These are phyloP conservation scores for Mariannaea elegans DNA, from an alignment of 2,329 filamentous ascomycete genomes.

Conservation along the genomic window DNA sequence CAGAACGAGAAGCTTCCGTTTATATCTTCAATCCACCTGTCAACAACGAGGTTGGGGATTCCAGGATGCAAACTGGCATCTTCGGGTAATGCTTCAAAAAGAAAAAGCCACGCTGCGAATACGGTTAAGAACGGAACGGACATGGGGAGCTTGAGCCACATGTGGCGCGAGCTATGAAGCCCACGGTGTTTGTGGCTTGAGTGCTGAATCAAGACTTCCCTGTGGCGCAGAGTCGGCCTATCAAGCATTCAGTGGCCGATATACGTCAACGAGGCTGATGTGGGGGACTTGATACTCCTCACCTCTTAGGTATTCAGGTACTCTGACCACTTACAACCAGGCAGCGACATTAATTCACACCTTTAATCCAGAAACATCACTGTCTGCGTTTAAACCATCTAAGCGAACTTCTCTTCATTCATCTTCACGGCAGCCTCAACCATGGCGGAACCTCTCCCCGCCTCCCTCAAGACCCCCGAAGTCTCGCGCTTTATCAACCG, in stretches of 20 bases:
- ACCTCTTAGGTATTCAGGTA: slow-evolving; percentile 1
- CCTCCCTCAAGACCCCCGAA: slow-evolving; percentile 76
- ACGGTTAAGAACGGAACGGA: neutral
- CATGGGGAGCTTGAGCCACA: slow-evolving; percentile 35
- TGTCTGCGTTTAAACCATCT: neutral
- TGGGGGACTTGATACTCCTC: slow-evolving; percentile 12
- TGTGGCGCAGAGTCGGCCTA: slow-evolving; percentile 25
- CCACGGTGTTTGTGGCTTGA: neutral
- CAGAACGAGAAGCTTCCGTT: neutral
- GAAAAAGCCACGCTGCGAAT: slow-evolving; percentile 41
- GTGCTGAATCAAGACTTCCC: slow-evolving; percentile 21
- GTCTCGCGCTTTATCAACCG: slow-evolving; percentile 85
- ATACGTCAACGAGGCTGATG: slow-evolving; percentile 28
- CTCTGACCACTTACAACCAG: neutral
- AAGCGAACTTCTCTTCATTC: neutral
- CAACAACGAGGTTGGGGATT: slow-evolving; percentile 10
- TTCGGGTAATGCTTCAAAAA: slow-evolving; percentile 28
- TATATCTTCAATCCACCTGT: slow-evolving; percentile 18
- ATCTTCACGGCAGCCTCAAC: neutral
- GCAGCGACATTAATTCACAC: slow-evolving; percentile 6
- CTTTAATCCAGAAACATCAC: neutral
- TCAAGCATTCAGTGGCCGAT: neutral
- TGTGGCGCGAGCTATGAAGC: slow-evolving; percentile 27
- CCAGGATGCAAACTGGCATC: slow-evolving; percentile 40
- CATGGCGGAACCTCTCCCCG: slow-evolving; percentile 70